Conservation (phyloP, 371 early-diverging fungal genomes). For the Apophysomyces elegans region DNA sequence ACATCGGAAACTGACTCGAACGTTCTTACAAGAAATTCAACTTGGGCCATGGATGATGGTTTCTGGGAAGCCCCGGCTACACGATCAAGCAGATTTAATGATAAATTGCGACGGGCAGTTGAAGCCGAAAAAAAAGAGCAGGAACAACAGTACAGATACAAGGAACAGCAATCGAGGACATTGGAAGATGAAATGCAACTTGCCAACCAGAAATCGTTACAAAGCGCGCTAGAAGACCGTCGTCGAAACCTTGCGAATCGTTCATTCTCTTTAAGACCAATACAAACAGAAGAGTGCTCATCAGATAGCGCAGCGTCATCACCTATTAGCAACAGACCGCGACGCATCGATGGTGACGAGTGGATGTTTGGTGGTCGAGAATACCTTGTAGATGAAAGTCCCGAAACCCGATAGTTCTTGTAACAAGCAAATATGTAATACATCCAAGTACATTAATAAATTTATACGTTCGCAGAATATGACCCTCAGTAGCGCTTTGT, state of each 20-base stretch:
- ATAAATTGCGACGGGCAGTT: slow-evolving; percentile 15
- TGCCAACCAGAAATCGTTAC: slow-evolving; percentile 8
- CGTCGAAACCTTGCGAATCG: slow-evolving; percentile 8
- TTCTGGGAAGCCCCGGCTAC: slow-evolving; percentile 9
- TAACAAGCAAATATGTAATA: not conserved
- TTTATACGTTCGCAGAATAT: not conserved
- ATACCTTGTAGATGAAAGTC: slow-evolving; percentile 16
- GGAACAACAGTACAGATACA: slow-evolving; percentile 11
- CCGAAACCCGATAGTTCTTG: not conserved
- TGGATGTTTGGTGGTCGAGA: slow-evolving; percentile 24
- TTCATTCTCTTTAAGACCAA: slow-evolving; percentile 14
- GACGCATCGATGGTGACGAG: slow-evolving; percentile 21
- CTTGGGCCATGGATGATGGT: slow-evolving; percentile 14
- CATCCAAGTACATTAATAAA: not conserved
- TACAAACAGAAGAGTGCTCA: not conserved
- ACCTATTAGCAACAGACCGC: not conserved
- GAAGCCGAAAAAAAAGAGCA: slow-evolving; percentile 18
- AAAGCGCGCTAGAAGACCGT: slow-evolving; percentile 4
- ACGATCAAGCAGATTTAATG: slow-evolving; percentile 11
- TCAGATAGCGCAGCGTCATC: not conserved
- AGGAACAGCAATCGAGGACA: not conserved
- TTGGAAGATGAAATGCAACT: slow-evolving; percentile 16
- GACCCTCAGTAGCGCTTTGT: not conserved
- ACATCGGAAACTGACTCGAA: no score
- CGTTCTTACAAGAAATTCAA: not conserved